Evolutionary conservation across 352 stramenopile species (phyloP), one percentile per base, ranked within the genome.

Genomic region (Hyaloperonospora brassicae): DNA sequence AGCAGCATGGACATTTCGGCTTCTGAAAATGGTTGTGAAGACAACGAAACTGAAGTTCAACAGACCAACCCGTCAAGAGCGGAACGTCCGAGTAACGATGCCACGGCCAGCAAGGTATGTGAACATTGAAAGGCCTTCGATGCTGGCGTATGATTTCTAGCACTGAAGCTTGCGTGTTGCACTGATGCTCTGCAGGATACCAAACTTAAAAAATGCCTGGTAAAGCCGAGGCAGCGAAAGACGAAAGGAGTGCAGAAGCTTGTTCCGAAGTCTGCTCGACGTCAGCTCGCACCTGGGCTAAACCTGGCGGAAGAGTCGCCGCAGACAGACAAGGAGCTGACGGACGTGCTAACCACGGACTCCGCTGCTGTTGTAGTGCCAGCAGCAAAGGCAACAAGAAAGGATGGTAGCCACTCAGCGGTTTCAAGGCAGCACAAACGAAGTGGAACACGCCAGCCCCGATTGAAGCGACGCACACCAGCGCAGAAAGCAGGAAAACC

Each of bases 401-500:
- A 31, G 40, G 35, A 8, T 13, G 17, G 17, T 17, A 17, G 17
- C 17, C 13, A 23, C 11, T 8, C 42, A 27, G 44, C 25, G 0
- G 8, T 48, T 23, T 52, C 34, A 36, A 11, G 45, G 35, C 51
- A 53, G 1, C 11, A 3, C 30, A 48, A 21, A 22, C 12, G 43
- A n/a, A 58, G 17, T 5, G 31, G 34, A 34, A 27, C 31, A 45
- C 60, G 59, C 13, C 55, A 45, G 14, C 27, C 59, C 48, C 59
- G 63, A 30, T 59, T 71, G 35, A 63, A 65, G 21, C 60, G 59
- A 48, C 63, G 63, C 11, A 65, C 47, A 23, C 49, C 44, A 24
- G 59, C 59, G 13, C 63, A 71, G 36, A 67, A 68, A 51, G 39
- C 55, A 25, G 59, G 59, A 47, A 68, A 52, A 17, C 0, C 49